These are phyloP conservation scores for Fusarium protoensiforme DNA, from an alignment of 2,329 filamentous ascomycete species.

Conservation along the genomic window DNA sequence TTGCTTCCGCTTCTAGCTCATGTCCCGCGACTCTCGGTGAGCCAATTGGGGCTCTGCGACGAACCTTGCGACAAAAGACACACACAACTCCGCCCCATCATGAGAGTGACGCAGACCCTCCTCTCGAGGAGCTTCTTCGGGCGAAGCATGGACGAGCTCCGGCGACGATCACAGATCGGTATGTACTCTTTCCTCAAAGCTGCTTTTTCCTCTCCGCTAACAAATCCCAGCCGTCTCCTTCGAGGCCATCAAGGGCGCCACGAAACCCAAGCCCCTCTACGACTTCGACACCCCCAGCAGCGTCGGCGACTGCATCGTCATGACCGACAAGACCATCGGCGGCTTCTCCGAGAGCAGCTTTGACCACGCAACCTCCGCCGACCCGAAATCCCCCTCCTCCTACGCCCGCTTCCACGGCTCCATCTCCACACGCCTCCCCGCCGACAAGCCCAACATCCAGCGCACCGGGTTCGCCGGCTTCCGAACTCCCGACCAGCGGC, in stretches of 20 bases:
- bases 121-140: constrained; percentile 66
- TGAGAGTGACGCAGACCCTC: constrained; percentile 59
- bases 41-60: constrained; percentile 42
- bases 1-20: constrained; percentile 8
- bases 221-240: constrained; percentile 69
- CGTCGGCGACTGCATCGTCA: constrained; percentile 73
- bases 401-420: constrained; percentile 87
- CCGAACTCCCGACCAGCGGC: constrained; percentile 79
- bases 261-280: constrained; percentile 72
- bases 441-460: constrained; percentile 77
- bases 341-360: constrained; percentile 83
- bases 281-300: constrained; percentile 66
- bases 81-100: constrained; percentile 41
- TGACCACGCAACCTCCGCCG: constrained; percentile 61
- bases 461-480: constrained; percentile 91
- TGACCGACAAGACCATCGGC: constrained; percentile 88
- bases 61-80: constrained; percentile 13
- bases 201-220: background rate
- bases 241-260: constrained; percentile 74
- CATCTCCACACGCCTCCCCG: constrained; percentile 88
- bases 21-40: constrained; percentile 41
- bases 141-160: constrained; percentile 70
- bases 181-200: background rate
- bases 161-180: constrained; percentile 67
- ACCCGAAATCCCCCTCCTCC: constrained; percentile 33